A percentile compares a stretch with the other conserved stretches of the same genome.
These are phyloP conservation scores for Xylariaceae sp. DNA, from an alignment of 2,329 filamentous ascomycete species.

Conservation along the genomic window DNA sequence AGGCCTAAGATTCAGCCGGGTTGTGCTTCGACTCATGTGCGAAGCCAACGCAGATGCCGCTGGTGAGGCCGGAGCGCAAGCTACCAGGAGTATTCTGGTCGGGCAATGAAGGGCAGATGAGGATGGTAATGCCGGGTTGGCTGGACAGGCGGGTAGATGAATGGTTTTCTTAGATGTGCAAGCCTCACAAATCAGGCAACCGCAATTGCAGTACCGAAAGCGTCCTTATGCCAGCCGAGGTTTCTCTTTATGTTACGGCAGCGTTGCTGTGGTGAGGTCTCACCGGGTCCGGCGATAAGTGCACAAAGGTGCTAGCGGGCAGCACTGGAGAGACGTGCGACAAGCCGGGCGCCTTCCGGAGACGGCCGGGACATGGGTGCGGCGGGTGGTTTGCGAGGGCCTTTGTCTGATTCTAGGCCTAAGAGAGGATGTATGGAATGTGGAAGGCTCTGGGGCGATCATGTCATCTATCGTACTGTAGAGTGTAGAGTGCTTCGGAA, in stretches of 20 bases:
- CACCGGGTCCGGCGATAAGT: conserved; percentile 17
- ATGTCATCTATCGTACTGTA: too few species aligned
- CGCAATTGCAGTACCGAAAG: conserved; percentile 15
- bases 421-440: too few species aligned
- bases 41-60: too few species aligned
- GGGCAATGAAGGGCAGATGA: too few species aligned
- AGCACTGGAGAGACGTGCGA: conserved; percentile 11
- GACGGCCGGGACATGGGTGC: conserved; percentile 14
- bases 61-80: too few species aligned
- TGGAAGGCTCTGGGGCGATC: too few species aligned
- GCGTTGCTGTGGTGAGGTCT: conserved; percentile 1
- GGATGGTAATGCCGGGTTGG: not conserved
- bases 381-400: not conserved
- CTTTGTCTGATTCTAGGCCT: too few species aligned
- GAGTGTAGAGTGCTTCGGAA: not conserved
- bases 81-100: too few species aligned
- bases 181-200: conserved; percentile 8
- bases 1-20: too few species aligned
- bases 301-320: conserved; percentile 17
- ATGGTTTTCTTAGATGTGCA: conserved; percentile 11
- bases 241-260: conserved; percentile 14
- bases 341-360: conserved; percentile 16
- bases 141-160: conserved; percentile 10
- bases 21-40: too few species aligned
- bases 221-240: conserved; percentile 9